Conservation (phyloP, 2,329 filamentous ascomycete genomes). For the Fusarium transvaalense region DNA sequence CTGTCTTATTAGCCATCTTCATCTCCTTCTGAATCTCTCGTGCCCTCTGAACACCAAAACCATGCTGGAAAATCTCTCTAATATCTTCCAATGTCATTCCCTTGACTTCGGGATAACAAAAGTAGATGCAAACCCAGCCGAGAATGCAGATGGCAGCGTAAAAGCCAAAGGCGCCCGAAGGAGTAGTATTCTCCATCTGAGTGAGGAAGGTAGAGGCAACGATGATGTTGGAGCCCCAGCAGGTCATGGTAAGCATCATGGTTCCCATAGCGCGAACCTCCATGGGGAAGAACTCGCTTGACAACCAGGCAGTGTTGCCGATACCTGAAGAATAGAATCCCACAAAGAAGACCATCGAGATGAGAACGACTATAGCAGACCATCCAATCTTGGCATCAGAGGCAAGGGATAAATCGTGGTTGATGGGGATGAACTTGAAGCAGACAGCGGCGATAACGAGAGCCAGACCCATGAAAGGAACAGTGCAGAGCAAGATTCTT, state of each 20-base stretch:
- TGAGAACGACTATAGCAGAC: conserved; percentile 59
- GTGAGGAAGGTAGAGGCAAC: conserved; percentile 63
- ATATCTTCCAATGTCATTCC: conserved; percentile 67
- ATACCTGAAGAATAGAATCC: conserved; percentile 59
- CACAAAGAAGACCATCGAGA: conserved; percentile 49
- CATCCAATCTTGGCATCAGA: conserved; percentile 46
- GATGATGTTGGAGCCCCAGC: conserved; percentile 63
- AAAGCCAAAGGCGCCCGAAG: conserved; percentile 64
- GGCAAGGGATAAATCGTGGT: conserved; percentile 56
- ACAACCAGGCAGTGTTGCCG: conserved; percentile 62
- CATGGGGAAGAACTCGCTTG: conserved; percentile 60
- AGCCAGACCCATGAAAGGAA: conserved; percentile 59
- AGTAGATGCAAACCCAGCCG: conserved; percentile 58
- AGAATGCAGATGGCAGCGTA: conserved; percentile 63
- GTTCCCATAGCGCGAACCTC: conserved; percentile 63
- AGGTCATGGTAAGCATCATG: conserved; percentile 62
- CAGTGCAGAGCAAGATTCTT: conserved; percentile 58
- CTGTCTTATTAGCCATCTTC: conserved; percentile 30
- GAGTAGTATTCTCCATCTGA: conserved; percentile 62
- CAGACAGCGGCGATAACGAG: conserved; percentile 58
- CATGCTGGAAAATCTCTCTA: conserved; percentile 62
- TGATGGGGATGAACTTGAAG: conserved; percentile 58
- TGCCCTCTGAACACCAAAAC: conserved; percentile 60
- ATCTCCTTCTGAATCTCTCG: conserved; percentile 54
- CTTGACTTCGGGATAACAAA: conserved; percentile 67